Conservation (phyloP, 805 yeast genomes). For the Sugiyamaella americana region DNA sequence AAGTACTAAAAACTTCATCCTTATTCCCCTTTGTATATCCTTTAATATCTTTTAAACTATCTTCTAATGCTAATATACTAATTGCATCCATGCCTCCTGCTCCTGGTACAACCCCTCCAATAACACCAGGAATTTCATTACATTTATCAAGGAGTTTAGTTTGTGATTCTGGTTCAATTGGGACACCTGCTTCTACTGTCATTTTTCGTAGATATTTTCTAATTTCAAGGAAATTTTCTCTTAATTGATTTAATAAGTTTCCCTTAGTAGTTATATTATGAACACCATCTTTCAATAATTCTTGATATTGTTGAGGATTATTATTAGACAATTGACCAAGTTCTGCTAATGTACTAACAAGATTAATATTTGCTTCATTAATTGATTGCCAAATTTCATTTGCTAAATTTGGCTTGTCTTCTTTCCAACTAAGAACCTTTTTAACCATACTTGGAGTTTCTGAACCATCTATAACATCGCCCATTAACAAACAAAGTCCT, state of each 20-base stretch:
- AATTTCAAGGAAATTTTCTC: slow-evolving; percentile 31
- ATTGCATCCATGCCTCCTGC: slow-evolving; percentile 98
- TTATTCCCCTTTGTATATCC: background rate
- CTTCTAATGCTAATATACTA: slow-evolving; percentile 56
- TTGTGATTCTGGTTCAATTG: slow-evolving; percentile 81
- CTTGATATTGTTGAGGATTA: slow-evolving; percentile 36
- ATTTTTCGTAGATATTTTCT: slow-evolving; percentile 54
- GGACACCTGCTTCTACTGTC: slow-evolving; percentile 66
- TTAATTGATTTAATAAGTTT: background rate
- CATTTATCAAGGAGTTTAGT: slow-evolving; percentile 61
- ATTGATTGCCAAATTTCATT: slow-evolving; percentile 47
- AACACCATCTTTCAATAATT: slow-evolving; percentile 9
- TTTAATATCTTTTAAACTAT: slow-evolving; percentile 35
- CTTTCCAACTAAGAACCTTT: slow-evolving; percentile 66
- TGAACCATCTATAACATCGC: slow-evolving; percentile 88
- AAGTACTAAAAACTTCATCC: background rate
- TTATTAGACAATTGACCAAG: slow-evolving; percentile 34
- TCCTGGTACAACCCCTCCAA: slow-evolving; percentile 98
- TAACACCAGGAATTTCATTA: slow-evolving; percentile 54
- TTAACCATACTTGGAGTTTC: slow-evolving; percentile 89
- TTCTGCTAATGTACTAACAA: slow-evolving; percentile 44
- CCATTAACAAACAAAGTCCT: slow-evolving; percentile 71
- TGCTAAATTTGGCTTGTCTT: slow-evolving; percentile 45
- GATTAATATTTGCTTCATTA: slow-evolving; percentile 49
- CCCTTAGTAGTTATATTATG: background rate